Evolutionary conservation across 2,329 filamentous ascomycete genomes (phyloP).

Genomic region (Scorias spongiosa): DNA sequence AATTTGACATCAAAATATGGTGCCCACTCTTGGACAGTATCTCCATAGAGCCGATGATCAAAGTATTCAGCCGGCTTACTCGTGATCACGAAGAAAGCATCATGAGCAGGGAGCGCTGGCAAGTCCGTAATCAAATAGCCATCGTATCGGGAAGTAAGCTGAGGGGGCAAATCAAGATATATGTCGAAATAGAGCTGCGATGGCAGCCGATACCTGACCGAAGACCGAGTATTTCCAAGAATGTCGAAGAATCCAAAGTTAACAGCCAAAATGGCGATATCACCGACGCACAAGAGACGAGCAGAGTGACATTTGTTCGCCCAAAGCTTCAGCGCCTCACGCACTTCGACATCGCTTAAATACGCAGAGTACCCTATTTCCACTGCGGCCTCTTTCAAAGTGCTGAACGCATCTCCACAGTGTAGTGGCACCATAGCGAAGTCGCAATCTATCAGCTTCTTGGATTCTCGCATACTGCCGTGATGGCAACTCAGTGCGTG

Average conservation of each 20-base stretch:
- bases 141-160: not conserved
- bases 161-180: not conserved
- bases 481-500: not conserved
- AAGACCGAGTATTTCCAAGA: slow-evolving; percentile 22
- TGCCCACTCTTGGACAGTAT: not conserved
- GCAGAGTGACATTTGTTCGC: slow-evolving; percentile 1
- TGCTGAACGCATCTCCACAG: slow-evolving; percentile 5
- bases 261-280: slow-evolving; percentile 5
- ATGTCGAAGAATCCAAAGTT: slow-evolving; percentile 3
- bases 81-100: slow-evolving; percentile 8
- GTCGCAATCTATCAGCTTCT: not conserved
- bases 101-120: slow-evolving; percentile 2
- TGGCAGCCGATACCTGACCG: slow-evolving; percentile 26
- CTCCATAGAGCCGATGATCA: not conserved
- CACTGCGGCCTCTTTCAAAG: slow-evolving; percentile 6
- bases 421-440: slow-evolving; percentile 5
- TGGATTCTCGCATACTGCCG: not conserved
- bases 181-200: not conserved
- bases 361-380: slow-evolving; percentile 4
- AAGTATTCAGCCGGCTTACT: slow-evolving; percentile 2
- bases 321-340: slow-evolving; percentile 3
- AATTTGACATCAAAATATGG: not conserved
- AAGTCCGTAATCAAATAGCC: not conserved
- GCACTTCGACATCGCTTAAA: slow-evolving; percentile 3
- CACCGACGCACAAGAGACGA: slow-evolving; percentile 1